Conservation (phyloP, 83 land plant species). For the Thuja plicata region DNA sequence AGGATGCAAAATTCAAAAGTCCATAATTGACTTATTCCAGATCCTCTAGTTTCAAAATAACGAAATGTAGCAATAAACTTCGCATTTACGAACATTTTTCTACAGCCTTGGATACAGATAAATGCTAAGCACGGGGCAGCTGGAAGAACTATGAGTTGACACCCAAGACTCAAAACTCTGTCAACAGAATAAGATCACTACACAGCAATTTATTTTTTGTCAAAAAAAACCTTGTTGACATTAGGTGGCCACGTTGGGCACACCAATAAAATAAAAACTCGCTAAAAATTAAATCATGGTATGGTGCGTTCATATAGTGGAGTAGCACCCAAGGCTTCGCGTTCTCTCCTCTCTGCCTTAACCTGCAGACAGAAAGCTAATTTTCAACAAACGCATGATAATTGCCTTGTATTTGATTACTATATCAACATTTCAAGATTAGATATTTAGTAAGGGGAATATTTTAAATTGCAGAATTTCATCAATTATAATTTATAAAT, state of each 20-base stretch:
- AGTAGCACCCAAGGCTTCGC: conserved; percentile 55
- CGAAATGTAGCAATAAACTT: not conserved
- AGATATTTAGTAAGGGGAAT: not conserved
- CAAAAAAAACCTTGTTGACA: not conserved
- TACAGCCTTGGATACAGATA: not conserved
- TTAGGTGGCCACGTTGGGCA: not conserved
- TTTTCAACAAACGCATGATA: not conserved
- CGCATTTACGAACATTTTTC: not conserved
- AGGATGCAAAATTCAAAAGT: not conserved
- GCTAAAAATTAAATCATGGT: conserved; percentile 21
- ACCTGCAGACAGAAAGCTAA: conserved; percentile 26
- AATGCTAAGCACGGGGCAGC: not conserved
- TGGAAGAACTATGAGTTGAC: not conserved
- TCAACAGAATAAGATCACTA: not conserved
- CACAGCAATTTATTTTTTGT: not conserved
- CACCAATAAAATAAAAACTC: not conserved
- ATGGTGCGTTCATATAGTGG: conserved; percentile 48
- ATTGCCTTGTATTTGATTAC: not conserved
- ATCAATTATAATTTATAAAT: too few relatives aligned
- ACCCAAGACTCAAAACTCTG: not conserved
- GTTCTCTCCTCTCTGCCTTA: conserved; percentile 44
- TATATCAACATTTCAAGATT: not conserved
- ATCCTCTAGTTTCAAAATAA: not conserved
- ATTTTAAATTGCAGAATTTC: not conserved
- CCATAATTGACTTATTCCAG: not conserved